Evolutionary conservation across 345 rosid genomes (phyloP).

Genomic region (Gossypium sturtianum): DNA sequence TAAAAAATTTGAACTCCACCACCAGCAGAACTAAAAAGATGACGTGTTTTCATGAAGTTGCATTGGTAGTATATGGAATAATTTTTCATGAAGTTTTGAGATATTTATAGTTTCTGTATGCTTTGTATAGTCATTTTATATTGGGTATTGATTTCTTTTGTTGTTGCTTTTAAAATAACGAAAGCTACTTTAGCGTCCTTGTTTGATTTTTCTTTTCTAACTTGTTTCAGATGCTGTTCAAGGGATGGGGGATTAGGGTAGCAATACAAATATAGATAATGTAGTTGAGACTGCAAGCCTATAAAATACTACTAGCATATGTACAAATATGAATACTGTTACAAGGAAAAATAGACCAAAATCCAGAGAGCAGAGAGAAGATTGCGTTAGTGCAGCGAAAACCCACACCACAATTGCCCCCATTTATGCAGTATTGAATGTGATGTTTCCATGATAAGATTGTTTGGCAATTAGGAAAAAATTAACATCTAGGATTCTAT

Average conservation of each 20-base stretch:
- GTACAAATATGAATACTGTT: background rate
- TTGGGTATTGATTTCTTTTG: background rate
- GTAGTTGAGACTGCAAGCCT: background rate
- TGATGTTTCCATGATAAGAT: conserved; percentile 4
- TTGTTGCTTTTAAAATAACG: background rate
- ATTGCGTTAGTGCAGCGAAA: background rate
- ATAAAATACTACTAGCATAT: background rate
- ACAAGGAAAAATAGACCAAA: background rate
- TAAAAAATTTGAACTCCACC: too few species aligned
- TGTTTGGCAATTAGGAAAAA: conserved; percentile 2
- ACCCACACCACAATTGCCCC: background rate
- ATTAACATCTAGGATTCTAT: background rate
- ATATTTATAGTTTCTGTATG: background rate
- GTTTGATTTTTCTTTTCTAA: background rate
- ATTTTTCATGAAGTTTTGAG: background rate
- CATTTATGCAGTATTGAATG: background rate
- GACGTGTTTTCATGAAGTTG: too few species aligned
- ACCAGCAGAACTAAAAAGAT: too few species aligned
- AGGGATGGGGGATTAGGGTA: background rate
- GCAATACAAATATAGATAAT: background rate
- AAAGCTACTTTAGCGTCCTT: background rate
- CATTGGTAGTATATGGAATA: too few species aligned
- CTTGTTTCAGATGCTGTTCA: background rate
- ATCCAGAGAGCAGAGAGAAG: background rate
- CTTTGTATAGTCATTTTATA: background rate